Evolutionary conservation across 2,329 filamentous ascomycete species (phyloP).

Genomic region (Ceratocystis ficicola): DNA sequence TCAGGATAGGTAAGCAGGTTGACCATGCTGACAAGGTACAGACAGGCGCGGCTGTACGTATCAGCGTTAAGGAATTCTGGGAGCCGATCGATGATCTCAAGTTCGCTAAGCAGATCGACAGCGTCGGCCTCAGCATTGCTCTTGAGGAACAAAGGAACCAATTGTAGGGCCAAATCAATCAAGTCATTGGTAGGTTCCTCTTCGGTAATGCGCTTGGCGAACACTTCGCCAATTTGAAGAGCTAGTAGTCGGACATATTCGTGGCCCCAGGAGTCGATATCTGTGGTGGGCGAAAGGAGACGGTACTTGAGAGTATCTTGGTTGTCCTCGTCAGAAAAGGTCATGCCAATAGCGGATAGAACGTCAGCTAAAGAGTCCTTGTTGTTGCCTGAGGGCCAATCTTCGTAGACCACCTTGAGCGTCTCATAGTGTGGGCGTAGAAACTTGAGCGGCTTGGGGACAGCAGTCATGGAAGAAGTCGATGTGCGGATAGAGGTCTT

Average conservation of each 20-base stretch:
- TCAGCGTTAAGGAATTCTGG: conserved; percentile 83
- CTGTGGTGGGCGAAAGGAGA: conserved; percentile 74
- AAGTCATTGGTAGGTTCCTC: conserved; percentile 78
- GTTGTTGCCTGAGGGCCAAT: conserved; percentile 72
- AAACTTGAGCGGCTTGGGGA: conserved; percentile 97
- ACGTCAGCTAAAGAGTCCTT: conserved; percentile 90
- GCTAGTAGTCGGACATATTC: conserved; percentile 95
- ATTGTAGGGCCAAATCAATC: conserved; percentile 65
- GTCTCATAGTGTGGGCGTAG: conserved; percentile 91
- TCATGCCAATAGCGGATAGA: conserved; percentile 96
- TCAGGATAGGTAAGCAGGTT: conserved; percentile 94
- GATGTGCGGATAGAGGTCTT: conserved; percentile 98
- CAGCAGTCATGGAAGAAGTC: conserved; percentile 97
- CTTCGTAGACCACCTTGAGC: conserved; percentile 74
- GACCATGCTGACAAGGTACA: conserved; percentile 99
- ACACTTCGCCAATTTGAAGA: conserved; percentile 90
- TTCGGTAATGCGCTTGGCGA: conserved; percentile 71
- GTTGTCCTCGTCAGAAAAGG: conserved; percentile 90
- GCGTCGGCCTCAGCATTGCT: conserved; percentile 98
- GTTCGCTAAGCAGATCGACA: conserved; percentile 89
- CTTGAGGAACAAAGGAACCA: conserved; percentile 90
- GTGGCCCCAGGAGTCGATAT: conserved; percentile 95
- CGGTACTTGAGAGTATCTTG: conserved; percentile 95
- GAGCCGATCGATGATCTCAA: conserved; percentile 92
- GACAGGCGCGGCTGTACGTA: conserved; percentile 81